Evolutionary conservation across 345 rosid genomes (phyloP), one percentile per base, ranked within the genome.

Genomic region (Brassica incana): DNA sequence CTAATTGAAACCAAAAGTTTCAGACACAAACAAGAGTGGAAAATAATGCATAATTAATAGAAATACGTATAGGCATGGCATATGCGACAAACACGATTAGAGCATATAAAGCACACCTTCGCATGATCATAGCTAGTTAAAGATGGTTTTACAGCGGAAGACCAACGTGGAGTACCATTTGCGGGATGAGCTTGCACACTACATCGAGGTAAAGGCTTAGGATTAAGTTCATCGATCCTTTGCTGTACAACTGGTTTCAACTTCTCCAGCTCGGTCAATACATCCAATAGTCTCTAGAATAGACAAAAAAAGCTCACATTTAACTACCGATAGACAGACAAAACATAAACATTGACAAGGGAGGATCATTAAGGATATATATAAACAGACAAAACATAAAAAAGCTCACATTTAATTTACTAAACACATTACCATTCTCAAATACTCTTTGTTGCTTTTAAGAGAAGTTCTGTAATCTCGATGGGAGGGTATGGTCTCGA

Each of bases 401-500:
- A 32, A 32, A 5, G 35, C 4, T 32, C 25, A 32, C 35, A 32
- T 32, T 35, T 5, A 11, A 45, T 50, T 14, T 40, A 40, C 1
- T 1, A 50, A 14, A n/a, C 7, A 1, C 1, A 62, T 38, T 83
- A 90, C 98, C 93, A 85, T 89, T 86, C 82, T 92, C 80, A 90
- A 79, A 77, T 82, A 85, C 69, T 78, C 71, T 56, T 87, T 95
- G 65, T 88, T 82, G 80, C 77, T 86, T 74, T 78, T 84, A 4
- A 65, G 54, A 71, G 91, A 84, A 35, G 81, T 59, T 83, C 87
- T 78, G 77, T 90, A 92, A 50, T 91, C 98, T 81, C 90, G 94
- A 85, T 95, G 99, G 54, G 82, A 69, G 7, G 99, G 99, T 83
- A 95, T 92, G 45, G 99, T 95, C 88, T 95, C 99, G 12, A 88